phyloP scores from a whole-genome alignment of 1,139 yeast genomes.

The Debaryomyces psychrophilus region DNA sequence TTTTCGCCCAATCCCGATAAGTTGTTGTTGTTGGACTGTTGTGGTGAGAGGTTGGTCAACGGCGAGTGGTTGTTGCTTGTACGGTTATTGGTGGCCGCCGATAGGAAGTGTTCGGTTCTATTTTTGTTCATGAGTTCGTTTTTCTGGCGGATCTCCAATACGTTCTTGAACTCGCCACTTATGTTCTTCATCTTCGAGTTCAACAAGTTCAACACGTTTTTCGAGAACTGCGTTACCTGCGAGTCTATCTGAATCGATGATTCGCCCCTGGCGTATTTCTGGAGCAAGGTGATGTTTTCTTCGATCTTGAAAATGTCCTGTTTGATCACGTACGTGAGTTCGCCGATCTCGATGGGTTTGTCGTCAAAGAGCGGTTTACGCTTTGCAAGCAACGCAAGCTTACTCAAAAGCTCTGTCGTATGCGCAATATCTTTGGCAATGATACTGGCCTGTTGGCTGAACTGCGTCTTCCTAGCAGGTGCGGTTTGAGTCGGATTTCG shows the following conservation, averaged over 20 bases:
- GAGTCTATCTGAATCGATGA: slow-evolving; percentile 50
- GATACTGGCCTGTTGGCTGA: slow-evolving; percentile 75
- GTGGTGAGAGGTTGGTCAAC: slow-evolving; percentile 15
- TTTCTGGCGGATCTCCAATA: slow-evolving; percentile 82
- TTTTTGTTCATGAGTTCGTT: slow-evolving; percentile 80
- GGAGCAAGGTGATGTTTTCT: slow-evolving; percentile 69
- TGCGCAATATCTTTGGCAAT: slow-evolving; percentile 89
- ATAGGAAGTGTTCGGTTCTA: slow-evolving; percentile 81
- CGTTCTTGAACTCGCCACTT: slow-evolving; percentile 88
- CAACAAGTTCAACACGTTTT: slow-evolving; percentile 81
- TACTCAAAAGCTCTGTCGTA: slow-evolving; percentile 81
- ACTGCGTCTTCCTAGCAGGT: slow-evolving; percentile 56
- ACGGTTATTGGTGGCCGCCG: slow-evolving; percentile 45
- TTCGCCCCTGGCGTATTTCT: slow-evolving; percentile 55
- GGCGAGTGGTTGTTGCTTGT: slow-evolving; percentile 32
- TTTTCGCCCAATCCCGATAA: slow-evolving; percentile 38
- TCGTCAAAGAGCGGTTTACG: slow-evolving; percentile 94
- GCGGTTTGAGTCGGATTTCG: slow-evolving; percentile 9
- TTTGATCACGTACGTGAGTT: slow-evolving; percentile 87
- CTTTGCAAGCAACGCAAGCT: slow-evolving; percentile 82
- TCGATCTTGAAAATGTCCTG: slow-evolving; percentile 90
- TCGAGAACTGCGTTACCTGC: slow-evolving; percentile 72
- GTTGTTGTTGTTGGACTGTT: slow-evolving; percentile 2
- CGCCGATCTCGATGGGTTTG: slow-evolving; percentile 90
- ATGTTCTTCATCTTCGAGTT: slow-evolving; percentile 90